These are phyloP conservation scores for Ceratorhiza oryzae-sativae DNA, from an alignment of 1,284 basidiomycete genomes.

Conservation along the genomic window DNA sequence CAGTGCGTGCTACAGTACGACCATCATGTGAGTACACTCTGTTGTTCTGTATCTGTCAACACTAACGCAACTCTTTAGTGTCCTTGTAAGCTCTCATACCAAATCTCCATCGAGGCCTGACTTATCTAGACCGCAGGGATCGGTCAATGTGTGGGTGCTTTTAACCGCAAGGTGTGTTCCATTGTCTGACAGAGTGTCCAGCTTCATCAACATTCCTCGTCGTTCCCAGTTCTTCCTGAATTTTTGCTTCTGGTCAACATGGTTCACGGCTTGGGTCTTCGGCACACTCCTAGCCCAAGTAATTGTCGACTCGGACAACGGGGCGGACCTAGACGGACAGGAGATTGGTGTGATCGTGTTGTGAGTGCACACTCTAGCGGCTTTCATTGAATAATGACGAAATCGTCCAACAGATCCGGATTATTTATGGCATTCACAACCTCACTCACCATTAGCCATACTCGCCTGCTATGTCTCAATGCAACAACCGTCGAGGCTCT, in stretches of 20 bases:
- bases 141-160: conserved; percentile 82
- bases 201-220: not conserved
- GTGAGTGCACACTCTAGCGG: conserved; percentile 53
- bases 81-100: conserved; percentile 59
- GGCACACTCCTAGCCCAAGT: conserved; percentile 62
- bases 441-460: conserved; percentile 65
- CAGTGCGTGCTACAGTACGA: conserved; percentile 77
- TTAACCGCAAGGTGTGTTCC: conserved; percentile 69
- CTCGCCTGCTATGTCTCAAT: conserved; percentile 66
- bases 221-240: conserved; percentile 68
- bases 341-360: conserved; percentile 69
- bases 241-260: conserved; percentile 66
- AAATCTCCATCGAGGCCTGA: not conserved
- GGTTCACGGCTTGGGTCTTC: conserved; percentile 68
- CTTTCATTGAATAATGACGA: not conserved
- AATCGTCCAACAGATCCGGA: conserved; percentile 55
- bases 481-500: conserved; percentile 84
- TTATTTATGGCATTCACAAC: conserved; percentile 76
- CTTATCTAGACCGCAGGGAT: conserved; percentile 60
- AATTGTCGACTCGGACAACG: conserved; percentile 46
- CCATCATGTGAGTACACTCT: conserved; percentile 58
- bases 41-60: too few species aligned
- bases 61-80: too few species aligned
- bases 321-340: conserved; percentile 62
- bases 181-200: not conserved